Conservation (phyloP, 495 filamentous ascomycete genomes). For the Lineolata rhizophorae region DNA sequence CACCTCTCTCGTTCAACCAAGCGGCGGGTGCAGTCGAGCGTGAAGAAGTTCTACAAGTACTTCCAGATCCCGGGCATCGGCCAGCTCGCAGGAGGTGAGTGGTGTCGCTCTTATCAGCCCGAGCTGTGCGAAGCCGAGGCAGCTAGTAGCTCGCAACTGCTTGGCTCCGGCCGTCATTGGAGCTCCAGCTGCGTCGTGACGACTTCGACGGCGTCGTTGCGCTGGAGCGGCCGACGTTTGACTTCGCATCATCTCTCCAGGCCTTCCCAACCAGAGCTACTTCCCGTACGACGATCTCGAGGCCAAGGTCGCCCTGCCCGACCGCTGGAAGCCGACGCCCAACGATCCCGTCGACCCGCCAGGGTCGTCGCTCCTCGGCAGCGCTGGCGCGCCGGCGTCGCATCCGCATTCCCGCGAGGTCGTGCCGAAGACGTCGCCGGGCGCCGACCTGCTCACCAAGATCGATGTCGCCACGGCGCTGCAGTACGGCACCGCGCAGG, state of each 20-base stretch:
- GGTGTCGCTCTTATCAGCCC: no score
- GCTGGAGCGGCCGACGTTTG: no score
- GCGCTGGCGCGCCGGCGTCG: no score
- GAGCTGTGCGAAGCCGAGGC: no score
- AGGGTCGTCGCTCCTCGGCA: conserved; percentile 12
- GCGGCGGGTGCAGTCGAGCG: conserved; percentile 33
- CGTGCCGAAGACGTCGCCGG: conserved; percentile 41
- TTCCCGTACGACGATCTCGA: conserved; percentile 87
- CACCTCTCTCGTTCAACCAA: conserved; percentile 49
- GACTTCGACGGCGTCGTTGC: no score
- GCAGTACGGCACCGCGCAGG: conserved; percentile 64
- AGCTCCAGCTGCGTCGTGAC: background rate
- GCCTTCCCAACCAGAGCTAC: conserved; percentile 54
- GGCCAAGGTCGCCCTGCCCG: conserved; percentile 48
- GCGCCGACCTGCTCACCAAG: conserved; percentile 30
- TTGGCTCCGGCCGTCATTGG: no score
- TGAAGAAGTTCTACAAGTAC: conserved; percentile 73
- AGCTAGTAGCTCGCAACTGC: no score
- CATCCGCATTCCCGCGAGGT: conserved; percentile 28
- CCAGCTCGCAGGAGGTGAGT: conserved; percentile 73
- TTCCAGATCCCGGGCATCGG: conserved; percentile 59
- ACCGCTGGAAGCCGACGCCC: conserved; percentile 47
- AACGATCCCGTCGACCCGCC: conserved; percentile 28
- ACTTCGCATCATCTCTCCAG: no score
- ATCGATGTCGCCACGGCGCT: conserved; percentile 67